Conservation (phyloP, 352 stramenopile genomes). For the Phytopythium litorale region DNA sequence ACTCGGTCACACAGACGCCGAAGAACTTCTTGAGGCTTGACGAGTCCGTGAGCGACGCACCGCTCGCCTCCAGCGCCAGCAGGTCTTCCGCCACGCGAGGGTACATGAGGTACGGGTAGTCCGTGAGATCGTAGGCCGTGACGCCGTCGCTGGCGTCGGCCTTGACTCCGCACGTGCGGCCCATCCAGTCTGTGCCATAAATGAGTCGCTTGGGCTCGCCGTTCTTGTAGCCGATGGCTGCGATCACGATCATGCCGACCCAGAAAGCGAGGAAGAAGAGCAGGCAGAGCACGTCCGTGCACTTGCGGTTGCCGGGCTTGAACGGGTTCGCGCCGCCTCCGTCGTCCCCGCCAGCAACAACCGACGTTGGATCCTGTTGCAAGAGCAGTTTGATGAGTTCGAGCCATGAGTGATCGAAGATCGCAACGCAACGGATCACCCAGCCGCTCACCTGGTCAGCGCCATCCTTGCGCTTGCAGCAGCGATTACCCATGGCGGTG, state of each 20-base stretch:
- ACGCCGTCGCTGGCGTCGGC: conserved; percentile 35
- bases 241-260: conserved; percentile 68
- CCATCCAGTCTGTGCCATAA: conserved; percentile 75
- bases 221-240: conserved; percentile 50
- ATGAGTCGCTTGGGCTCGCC: conserved; percentile 71
- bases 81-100: conserved; percentile 62
- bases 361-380: neutral
- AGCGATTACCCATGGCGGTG: conserved; percentile 20
- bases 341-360: conserved; percentile 1
- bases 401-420: neutral
- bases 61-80: conserved; percentile 17
- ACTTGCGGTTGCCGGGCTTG: conserved; percentile 68
- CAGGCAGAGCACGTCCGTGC: conserved; percentile 65
- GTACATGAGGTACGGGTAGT: conserved; percentile 71
- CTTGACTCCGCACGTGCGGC: conserved; percentile 56
- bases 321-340: conserved; percentile 46
- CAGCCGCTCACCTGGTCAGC: conserved; percentile 1
- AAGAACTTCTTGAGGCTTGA: conserved; percentile 45
- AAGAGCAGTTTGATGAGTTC: neutral
- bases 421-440: neutral
- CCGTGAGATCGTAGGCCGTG: conserved; percentile 57
- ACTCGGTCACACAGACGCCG: conserved; percentile 40
- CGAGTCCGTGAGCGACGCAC: conserved; percentile 14
- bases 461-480: conserved; percentile 15
- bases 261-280: conserved; percentile 58